Evolutionary conservation across 2,329 filamentous ascomycete genomes (phyloP), one percentile per base, ranked within the genome.

Genomic region (Penicillium sclerotigenum): DNA sequence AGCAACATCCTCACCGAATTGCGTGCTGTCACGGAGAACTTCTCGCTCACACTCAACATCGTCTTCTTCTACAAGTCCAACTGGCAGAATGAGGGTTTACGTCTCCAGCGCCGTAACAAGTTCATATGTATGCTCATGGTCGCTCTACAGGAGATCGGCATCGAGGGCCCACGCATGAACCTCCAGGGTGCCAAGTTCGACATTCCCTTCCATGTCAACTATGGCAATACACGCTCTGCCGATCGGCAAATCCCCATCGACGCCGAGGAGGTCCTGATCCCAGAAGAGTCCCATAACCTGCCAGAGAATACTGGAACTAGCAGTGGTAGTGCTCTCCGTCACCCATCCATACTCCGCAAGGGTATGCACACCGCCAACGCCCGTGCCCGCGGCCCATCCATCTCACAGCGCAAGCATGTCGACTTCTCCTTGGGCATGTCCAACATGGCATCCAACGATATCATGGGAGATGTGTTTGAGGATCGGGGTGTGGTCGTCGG

Each of bases 41-140:
- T 93, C 70, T 89, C 88, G 6, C 87, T 96, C 68, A 91, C 87
- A 4, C 82, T 97, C 68, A 97, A 96, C 73, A 86, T 97, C 54
- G 87, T 97, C 68, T 96, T 96, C 79, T 97, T 97, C 80, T 96
- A 97, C 82, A 97, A 97, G 74, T 91, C 88, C 57, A 97, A 93
- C 73, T 97, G 89, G 84, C 93, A 97, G 71, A 97, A 97, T 70
- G 93, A 97, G 71, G 80, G 95, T 42, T 81, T 97, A 24, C 91
- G 93, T 76, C 83, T 97, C 2, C 90, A 89, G 65, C 85, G 93
- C 18, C 89, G 94, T 67, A 97, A 97, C 80, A 94, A 92, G 71
- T 96, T 97, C 74, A 91, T 95, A 62, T 91, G 89, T 61, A 91
- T 94, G 59, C 79, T 97, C 68, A 96, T 96, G 88, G 80, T 89